phyloP scores from a whole-genome alignment of 2,329 filamentous ascomycete genomes.

The Phialophora expanda region DNA sequence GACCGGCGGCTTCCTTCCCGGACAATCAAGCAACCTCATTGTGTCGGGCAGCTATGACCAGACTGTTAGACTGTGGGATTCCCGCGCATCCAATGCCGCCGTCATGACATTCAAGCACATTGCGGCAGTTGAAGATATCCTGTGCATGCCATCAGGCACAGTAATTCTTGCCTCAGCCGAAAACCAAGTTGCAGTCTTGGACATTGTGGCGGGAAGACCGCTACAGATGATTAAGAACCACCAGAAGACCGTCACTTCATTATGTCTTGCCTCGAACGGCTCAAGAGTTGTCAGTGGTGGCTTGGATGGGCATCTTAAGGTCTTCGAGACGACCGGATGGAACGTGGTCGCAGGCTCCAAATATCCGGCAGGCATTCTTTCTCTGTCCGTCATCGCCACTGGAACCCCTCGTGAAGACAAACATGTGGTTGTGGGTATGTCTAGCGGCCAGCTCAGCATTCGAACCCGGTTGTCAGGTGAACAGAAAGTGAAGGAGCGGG shows the following conservation, averaged over 20 bases:
- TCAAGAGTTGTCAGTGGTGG: constrained; percentile 83
- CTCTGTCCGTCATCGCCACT: constrained; percentile 74
- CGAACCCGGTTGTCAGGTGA: constrained; percentile 84
- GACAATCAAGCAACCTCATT: constrained; percentile 71
- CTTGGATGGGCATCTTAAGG: constrained; percentile 93
- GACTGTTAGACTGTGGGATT: constrained; percentile 93
- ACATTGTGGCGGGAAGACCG: constrained; percentile 88
- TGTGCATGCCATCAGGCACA: constrained; percentile 84
- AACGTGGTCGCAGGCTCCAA: constrained; percentile 95
- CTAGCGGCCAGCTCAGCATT: constrained; percentile 88
- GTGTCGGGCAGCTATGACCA: constrained; percentile 94
- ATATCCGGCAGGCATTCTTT: constrained; percentile 88
- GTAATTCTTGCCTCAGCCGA: constrained; percentile 83
- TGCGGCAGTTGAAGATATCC: constrained; percentile 85
- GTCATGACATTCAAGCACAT: constrained; percentile 95
- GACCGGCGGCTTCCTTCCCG: constrained; percentile 82
- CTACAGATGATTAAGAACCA: constrained; percentile 88
- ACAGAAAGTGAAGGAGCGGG: constrained; percentile 75
- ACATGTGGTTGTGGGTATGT: constrained; percentile 93
- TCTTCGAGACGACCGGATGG: constrained; percentile 93
- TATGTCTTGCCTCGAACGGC: constrained; percentile 80
- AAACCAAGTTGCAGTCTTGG: constrained; percentile 86
- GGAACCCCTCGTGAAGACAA: constrained; percentile 78
- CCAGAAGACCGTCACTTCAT: constrained; percentile 93
- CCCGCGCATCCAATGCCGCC: constrained; percentile 69